Percentiles rank a stretch among this genome's conserved stretches.
Conservation (phyloP, 2,329 filamentous ascomycete species). For the Colletotrichum kahawae region DNA sequence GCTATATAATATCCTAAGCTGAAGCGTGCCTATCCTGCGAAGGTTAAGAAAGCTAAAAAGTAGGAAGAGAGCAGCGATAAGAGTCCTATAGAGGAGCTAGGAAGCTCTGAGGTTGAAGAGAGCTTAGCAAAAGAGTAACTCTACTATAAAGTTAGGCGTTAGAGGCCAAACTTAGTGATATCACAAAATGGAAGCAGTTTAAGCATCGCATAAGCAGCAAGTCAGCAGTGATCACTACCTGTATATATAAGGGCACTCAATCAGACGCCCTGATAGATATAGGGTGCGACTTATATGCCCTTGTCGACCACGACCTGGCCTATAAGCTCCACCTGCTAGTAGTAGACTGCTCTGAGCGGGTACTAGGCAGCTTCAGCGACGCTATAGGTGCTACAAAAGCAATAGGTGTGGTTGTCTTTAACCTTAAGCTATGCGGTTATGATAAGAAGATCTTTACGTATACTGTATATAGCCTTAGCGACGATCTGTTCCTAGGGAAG, state of each 20-base stretch:
- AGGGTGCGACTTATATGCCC: neutral
- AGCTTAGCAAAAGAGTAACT: neutral
- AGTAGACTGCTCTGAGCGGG: too few species aligned
- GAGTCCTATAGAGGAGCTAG: neutral
- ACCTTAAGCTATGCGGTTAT: neutral
- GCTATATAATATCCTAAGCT: too few species aligned
- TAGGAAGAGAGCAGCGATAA: neutral
- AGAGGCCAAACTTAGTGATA: neutral
- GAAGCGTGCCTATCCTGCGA: too few species aligned
- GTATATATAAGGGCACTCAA: neutral
- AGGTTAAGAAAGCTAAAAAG: too few species aligned
- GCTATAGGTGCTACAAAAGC: too few species aligned
- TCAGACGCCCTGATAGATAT: neutral
- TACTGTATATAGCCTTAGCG: neutral
- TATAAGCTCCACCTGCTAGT: neutral
- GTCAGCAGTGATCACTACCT: neutral
- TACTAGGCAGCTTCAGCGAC: too few species aligned
- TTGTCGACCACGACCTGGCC: neutral
- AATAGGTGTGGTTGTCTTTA: too few species aligned
- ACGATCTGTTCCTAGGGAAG: too few species aligned
- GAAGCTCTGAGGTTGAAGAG: neutral
- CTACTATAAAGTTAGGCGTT: neutral
- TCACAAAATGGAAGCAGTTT: neutral
- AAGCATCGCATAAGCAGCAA: neutral
- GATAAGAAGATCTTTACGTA: neutral